phyloP scores from a whole-genome alignment of 495 filamentous ascomycete species.

The Penicillium bialowiezense region DNA sequence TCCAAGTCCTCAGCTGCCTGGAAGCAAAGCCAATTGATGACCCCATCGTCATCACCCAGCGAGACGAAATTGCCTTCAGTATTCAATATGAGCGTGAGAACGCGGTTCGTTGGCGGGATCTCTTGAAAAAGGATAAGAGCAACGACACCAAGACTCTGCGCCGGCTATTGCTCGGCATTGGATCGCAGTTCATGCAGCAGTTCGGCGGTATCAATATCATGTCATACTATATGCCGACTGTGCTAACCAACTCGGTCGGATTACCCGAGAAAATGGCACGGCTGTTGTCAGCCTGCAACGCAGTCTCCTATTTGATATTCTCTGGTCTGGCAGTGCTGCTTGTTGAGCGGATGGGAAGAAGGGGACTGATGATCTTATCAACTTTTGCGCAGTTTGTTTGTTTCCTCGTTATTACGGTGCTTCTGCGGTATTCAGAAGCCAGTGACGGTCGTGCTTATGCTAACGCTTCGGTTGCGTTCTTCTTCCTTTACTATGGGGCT shows the following conservation, averaged over 20 bases:
- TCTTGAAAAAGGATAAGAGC: slow-evolving; percentile 34
- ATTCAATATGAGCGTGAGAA: slow-evolving; percentile 49
- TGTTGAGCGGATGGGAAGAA: slow-evolving; percentile 49
- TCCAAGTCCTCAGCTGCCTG: slow-evolving; percentile 48
- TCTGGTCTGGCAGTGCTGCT: slow-evolving; percentile 41
- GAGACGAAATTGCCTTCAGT: slow-evolving; percentile 47
- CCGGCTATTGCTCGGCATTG: slow-evolving; percentile 47
- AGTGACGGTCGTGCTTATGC: slow-evolving; percentile 26
- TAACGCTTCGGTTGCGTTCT: slow-evolving; percentile 38
- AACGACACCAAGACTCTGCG: slow-evolving; percentile 45
- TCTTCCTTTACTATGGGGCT: slow-evolving; percentile 50
- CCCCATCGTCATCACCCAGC: slow-evolving; percentile 44
- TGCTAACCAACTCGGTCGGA: slow-evolving; percentile 50
- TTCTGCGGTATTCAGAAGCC: slow-evolving; percentile 44
- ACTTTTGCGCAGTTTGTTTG: slow-evolving; percentile 44
- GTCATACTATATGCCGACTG: slow-evolving; percentile 48
- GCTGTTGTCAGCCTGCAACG: slow-evolving; percentile 50
- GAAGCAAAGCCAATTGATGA: slow-evolving; percentile 44
- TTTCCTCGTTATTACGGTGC: slow-evolving; percentile 56
- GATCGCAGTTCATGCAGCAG: slow-evolving; percentile 55
- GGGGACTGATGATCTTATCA: slow-evolving; percentile 52
- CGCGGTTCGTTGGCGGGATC: slow-evolving; percentile 43
- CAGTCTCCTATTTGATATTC: slow-evolving; percentile 49
- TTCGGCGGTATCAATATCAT: slow-evolving; percentile 49
- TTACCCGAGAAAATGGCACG: slow-evolving; percentile 45